Evolutionary conservation across 1,284 basidiomycete genomes (phyloP), one percentile per base, ranked within the genome.

Genomic region (Afroboletus lepidellus): DNA sequence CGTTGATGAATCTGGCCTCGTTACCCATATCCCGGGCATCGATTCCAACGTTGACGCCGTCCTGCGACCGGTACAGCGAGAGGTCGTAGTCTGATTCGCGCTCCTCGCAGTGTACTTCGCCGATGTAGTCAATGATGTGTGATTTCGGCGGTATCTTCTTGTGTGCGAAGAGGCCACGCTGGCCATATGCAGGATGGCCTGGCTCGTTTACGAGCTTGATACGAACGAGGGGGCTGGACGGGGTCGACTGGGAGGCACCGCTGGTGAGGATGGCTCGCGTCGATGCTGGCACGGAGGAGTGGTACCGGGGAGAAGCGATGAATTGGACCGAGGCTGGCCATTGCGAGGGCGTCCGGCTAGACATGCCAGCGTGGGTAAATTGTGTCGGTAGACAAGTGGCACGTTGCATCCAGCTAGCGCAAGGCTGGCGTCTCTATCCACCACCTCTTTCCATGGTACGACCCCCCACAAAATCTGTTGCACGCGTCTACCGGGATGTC

Each of bases 1-100:
- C 93, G 60, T 95, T 95, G 56, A 92, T 78, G 67, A 94, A 94
- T 57, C 92, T 77, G 3, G 85, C 87, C 64, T 94, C 91, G 70
- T 94, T 96, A 20, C 94, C 94, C 70, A 80, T 80, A 1, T 37
- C 58, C 29, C 77, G 77, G 9, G 93, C 92, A 67, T 96, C 94
- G 39, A 89, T 73, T 5, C 86, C 87, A 21, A 89, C 75, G 59
- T 70, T 82, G 12, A 74, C 58, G 8, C 81, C 79, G 51, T 77
- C 74, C 52, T 74, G 69, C 36, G 75, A 69, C 46, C 88, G 84
- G 63, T 84, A 75, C 5, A 95, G 77, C 4, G 86, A 92, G 34
- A 97, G 74, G 70, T 97, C 94, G 66, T 97, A 97, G 69, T 95
- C 85, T 16, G 86, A 90, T 23, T 78, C 69, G 20, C 73, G 73